Percentiles rank a stretch among this genome's conserved stretches.
phyloP scores from a whole-genome alignment of 345 rosid genomes.

The Passiflora organensis region DNA sequence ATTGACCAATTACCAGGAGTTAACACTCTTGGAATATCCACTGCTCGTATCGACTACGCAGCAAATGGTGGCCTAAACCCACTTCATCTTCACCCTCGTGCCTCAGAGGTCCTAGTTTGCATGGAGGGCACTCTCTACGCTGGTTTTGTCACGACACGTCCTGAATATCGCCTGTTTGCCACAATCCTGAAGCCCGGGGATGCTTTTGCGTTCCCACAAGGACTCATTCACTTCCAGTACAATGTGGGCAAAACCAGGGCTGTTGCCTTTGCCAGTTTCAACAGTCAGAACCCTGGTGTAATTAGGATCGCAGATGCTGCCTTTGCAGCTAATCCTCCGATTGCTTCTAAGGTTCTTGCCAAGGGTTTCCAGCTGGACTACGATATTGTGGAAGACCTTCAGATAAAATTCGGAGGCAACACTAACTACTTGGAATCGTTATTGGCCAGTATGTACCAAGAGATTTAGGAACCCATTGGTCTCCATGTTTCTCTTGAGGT shows the following conservation, averaged over 20 bases:
- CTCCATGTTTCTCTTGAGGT: too few species aligned
- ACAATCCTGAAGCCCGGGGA: constrained; percentile 7
- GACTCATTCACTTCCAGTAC: constrained; percentile 4
- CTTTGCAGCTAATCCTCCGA: background rate
- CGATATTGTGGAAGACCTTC: background rate
- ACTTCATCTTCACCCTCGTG: constrained; percentile 8
- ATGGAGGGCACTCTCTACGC: constrained; percentile 4
- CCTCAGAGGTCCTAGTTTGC: background rate
- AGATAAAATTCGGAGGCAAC: background rate
- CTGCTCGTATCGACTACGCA: background rate
- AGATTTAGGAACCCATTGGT: too few species aligned
- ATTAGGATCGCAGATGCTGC: background rate
- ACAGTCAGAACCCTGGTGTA: constrained; percentile 14
- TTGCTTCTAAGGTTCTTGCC: background rate
- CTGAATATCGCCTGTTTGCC: constrained; percentile 7
- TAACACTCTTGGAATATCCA: constrained; percentile 11
- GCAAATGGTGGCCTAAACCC: background rate
- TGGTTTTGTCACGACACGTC: constrained; percentile 8
- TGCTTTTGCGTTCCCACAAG: constrained; percentile 8
- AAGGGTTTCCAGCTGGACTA: constrained; percentile 4
- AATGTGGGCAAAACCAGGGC: constrained; percentile 1
- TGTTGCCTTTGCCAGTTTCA: background rate
- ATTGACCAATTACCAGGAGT: constrained; percentile 4
- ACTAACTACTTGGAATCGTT: too few species aligned
- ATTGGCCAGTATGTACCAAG: too few species aligned